These are phyloP conservation scores for Orbilia oligospora DNA, from an alignment of 2,329 filamentous ascomycete species.

Conservation along the genomic window DNA sequence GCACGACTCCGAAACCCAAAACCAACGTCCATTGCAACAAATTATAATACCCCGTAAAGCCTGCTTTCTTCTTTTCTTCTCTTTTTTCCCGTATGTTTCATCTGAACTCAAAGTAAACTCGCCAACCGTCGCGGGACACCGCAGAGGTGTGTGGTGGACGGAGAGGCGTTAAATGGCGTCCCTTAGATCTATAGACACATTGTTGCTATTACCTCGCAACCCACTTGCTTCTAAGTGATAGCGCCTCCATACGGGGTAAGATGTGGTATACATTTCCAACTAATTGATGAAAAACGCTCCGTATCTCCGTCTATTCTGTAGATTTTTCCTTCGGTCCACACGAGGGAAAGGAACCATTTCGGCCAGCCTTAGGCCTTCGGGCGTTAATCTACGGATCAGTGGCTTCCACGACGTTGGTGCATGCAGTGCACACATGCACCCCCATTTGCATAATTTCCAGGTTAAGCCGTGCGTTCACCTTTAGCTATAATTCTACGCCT, in stretches of 20 bases:
- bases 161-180: conserved; percentile 14
- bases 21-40: conserved; percentile 29
- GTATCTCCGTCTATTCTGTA: conserved; percentile 16
- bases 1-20: conserved; percentile 34
- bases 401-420: conserved; percentile 28
- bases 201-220: not conserved
- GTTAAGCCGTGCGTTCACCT: not conserved
- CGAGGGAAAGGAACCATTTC: not conserved
- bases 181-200: not conserved
- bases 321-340: conserved; percentile 3
- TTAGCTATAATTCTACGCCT: not conserved
- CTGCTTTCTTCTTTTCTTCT: not conserved
- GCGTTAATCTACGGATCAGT: conserved; percentile 21
- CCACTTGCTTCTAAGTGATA: not conserved
- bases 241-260: not conserved
- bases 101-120: not conserved
- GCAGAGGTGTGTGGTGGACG: not conserved
- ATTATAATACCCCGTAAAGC: not conserved
- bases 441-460: not conserved
- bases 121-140: conserved; percentile 1
- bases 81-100: conserved; percentile 2
- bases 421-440: not conserved
- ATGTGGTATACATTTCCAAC: not conserved
- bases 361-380: conserved; percentile 7
- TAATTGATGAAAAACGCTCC: conserved; percentile 13